phyloP scores from a whole-genome alignment of 169 alveolate genomes.

The Cytauxzoon felis region DNA sequence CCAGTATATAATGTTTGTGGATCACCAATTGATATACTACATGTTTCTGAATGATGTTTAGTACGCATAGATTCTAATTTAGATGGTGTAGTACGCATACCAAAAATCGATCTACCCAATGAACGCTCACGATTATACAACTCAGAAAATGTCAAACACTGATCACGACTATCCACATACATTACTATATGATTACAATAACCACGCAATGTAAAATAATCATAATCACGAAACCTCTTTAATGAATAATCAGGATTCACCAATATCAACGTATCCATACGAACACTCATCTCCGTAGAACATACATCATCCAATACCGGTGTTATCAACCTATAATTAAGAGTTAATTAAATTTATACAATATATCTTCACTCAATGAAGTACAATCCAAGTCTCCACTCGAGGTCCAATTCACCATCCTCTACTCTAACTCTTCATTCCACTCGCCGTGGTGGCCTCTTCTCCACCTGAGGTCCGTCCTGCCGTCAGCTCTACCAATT shows the following conservation, averaged over 20 bases:
- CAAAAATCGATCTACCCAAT: conserved; percentile 69
- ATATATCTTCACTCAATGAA: too few species aligned
- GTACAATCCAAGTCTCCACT: not conserved
- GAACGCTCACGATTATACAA: conserved; percentile 67
- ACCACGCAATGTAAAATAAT: conserved; percentile 74
- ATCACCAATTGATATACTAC: too few species aligned
- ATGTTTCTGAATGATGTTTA: too few species aligned
- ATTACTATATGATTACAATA: conserved; percentile 81
- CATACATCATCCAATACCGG: conserved; percentile 3
- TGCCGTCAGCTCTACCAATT: too few species aligned
- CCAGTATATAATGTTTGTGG: too few species aligned
- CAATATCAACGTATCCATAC: conserved; percentile 73
- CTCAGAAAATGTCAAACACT: conserved; percentile 67
- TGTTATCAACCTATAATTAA: conserved; percentile 1
- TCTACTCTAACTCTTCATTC: too few species aligned
- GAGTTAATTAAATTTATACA: too few species aligned
- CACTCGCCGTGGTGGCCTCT: too few species aligned
- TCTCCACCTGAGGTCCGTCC: too few species aligned
- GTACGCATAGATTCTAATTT: not conserved
- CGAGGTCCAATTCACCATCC: too few species aligned
- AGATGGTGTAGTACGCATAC: conserved; percentile 51
- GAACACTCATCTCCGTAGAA: conserved; percentile 34
- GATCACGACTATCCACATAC: conserved; percentile 82
- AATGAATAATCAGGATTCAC: conserved; percentile 79
- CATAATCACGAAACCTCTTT: conserved; percentile 74